Percentiles rank a stretch among this genome's conserved stretches.
Conservation (phyloP, 2,329 filamentous ascomycete genomes). For the Ceratocystis eucalypticola region DNA sequence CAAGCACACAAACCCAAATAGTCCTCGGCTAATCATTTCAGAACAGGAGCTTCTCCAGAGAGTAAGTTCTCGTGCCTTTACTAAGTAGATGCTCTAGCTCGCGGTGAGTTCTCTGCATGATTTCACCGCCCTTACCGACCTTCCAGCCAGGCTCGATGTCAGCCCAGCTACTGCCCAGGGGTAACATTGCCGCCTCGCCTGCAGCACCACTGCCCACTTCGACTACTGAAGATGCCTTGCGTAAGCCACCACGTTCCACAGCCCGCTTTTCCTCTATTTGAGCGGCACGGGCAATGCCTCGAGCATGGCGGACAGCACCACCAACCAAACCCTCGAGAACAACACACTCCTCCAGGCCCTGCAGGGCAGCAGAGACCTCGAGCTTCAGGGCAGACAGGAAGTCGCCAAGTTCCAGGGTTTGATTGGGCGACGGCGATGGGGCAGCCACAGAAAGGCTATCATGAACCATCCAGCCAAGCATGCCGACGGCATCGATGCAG, state of each 20-base stretch:
- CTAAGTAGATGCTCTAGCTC: slow-evolving; percentile 67
- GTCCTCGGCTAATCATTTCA: slow-evolving; percentile 25
- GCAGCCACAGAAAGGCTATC: slow-evolving; percentile 22
- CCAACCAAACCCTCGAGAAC: slow-evolving; percentile 50
- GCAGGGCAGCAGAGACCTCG: slow-evolving; percentile 57
- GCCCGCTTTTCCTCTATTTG: slow-evolving; percentile 1
- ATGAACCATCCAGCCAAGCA: slow-evolving; percentile 59
- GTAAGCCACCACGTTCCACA: slow-evolving; percentile 2
- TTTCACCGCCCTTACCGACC: slow-evolving; percentile 55
- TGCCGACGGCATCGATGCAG: slow-evolving; percentile 62
- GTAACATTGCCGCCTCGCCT: slow-evolving; percentile 37
- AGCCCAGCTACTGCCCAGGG: slow-evolving; percentile 47
- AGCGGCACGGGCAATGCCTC: slow-evolving; percentile 25
- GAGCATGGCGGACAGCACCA: slow-evolving; percentile 51
- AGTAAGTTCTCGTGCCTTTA: slow-evolving; percentile 70
- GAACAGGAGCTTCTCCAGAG: slow-evolving; percentile 61
- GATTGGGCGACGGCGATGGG: slow-evolving; percentile 31
- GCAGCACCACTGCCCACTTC: not conserved
- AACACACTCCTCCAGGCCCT: slow-evolving; percentile 56
- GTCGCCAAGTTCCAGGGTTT: slow-evolving; percentile 44
- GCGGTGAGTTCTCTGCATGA: slow-evolving; percentile 52
- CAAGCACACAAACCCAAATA: slow-evolving; percentile 7
- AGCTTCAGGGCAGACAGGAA: slow-evolving; percentile 52
- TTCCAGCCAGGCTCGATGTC: slow-evolving; percentile 31
- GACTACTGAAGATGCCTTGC: not conserved